Evolutionary conservation across 2,329 filamentous ascomycete genomes (phyloP).

Genomic region (Pyrenophora graminea): DNA sequence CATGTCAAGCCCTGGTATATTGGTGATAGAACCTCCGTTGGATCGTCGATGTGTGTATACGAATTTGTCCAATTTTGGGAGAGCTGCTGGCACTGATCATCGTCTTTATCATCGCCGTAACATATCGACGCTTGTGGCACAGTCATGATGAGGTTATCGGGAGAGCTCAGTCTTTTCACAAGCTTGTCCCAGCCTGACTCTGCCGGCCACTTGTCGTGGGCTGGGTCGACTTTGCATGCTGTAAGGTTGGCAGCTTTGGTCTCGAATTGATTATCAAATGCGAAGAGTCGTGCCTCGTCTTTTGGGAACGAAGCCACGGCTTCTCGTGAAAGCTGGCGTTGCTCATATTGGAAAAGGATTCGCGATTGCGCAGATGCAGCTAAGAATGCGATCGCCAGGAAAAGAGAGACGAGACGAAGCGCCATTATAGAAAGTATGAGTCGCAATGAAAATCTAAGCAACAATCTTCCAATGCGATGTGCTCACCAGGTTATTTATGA

Average conservation of each 20-base stretch:
- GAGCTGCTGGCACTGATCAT: slow-evolving; percentile 26
- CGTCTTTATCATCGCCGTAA: slow-evolving; percentile 25
- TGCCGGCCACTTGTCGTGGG: slow-evolving; percentile 32
- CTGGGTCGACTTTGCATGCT: slow-evolving; percentile 26
- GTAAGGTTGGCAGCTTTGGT: slow-evolving; percentile 18
- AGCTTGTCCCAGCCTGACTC: slow-evolving; percentile 29
- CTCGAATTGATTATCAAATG: slow-evolving; percentile 1
- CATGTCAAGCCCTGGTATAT: slow-evolving; percentile 36
- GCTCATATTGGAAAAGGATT: slow-evolving; percentile 27
- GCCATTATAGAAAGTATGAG: too few species aligned
- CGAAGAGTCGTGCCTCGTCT: slow-evolving; percentile 27
- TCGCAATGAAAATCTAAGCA: too few species aligned
- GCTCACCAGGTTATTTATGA: too few species aligned
- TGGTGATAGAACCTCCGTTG: slow-evolving; percentile 30
- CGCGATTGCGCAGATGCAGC: slow-evolving; percentile 16
- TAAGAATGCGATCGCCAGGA: slow-evolving; percentile 15
- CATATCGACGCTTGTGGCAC: slow-evolving; percentile 29
- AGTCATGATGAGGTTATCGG: slow-evolving; percentile 24
- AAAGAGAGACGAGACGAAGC: slow-evolving; percentile 1
- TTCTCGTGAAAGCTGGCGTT: slow-evolving; percentile 30
- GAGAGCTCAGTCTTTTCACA: slow-evolving; percentile 27
- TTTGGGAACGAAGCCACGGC: slow-evolving; percentile 26
- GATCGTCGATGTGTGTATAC: slow-evolving; percentile 31
- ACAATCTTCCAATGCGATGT: too few species aligned
- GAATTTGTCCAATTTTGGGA: slow-evolving; percentile 21